These are phyloP conservation scores for Phoenix roebelenii DNA, from an alignment of 176 grass and related monocot species.

Conservation along the genomic window DNA sequence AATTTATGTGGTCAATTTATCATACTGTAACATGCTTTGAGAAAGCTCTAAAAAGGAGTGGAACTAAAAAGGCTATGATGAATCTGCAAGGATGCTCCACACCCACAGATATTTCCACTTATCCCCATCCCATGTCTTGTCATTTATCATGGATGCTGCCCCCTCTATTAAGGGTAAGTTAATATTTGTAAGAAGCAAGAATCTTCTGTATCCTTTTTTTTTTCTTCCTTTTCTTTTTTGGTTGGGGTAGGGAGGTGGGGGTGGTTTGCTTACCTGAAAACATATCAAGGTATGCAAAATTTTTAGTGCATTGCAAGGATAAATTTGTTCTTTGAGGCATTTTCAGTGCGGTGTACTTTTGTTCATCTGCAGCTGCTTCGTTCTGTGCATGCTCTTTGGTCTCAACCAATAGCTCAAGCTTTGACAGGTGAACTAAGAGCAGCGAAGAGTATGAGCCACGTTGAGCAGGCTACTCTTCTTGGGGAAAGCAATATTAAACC, in stretches of 20 bases:
- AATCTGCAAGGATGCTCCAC: conserved; percentile 29
- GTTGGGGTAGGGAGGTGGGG: no score
- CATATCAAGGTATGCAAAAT: background rate
- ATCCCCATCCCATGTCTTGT: conserved; percentile 72
- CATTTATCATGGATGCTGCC: conserved; percentile 97
- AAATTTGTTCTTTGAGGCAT: background rate
- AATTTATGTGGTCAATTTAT: conserved; percentile 98
- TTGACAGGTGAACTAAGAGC: conserved; percentile 58
- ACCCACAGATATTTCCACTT: conserved; percentile 24
- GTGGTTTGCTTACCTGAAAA: no score
- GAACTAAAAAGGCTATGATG: conserved; percentile 53
- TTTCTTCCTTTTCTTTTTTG: no score
- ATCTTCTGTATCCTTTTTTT: no score
- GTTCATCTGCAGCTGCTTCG: conserved; percentile 54
- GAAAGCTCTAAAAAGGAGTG: conserved; percentile 86
- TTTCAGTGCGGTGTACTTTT: background rate
- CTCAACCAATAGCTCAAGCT: conserved; percentile 51
- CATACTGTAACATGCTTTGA: conserved; percentile 93
- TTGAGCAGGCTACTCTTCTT: conserved; percentile 77
- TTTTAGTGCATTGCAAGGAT: background rate
- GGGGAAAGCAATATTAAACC: conserved; percentile 66
- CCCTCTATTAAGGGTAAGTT: conserved; percentile 76
- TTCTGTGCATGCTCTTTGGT: conserved; percentile 79
- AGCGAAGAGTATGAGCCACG: conserved; percentile 71
- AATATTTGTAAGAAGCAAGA: no score